Base-by-base conservation (phyloP, 2,329 filamentous ascomycete genomes). In the Mycosphaerella arachidis region DNA sequence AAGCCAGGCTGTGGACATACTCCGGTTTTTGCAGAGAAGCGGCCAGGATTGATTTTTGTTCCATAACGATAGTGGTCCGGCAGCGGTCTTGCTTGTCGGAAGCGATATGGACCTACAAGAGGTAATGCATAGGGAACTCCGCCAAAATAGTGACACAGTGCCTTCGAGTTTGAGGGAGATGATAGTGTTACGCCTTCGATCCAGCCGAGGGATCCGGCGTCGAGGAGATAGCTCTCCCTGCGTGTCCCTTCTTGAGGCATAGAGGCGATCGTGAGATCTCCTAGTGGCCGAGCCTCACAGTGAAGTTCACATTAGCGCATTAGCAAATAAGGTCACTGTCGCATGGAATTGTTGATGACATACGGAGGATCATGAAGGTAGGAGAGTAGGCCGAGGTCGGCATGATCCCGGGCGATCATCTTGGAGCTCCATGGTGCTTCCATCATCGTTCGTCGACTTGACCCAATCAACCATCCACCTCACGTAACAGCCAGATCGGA, bases 111-210 rank as follows among this genome's bases (percentile, higher is more conserved):
- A 6, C 76, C 76, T 27, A 74, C 61, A 0, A 82, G 81, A 13
- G 82, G 79, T 1, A 83, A 71, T 0, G 79, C 83, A 61, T 84
- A 85, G 0, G 82, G 82, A 0, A 85, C 70, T 6, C 81, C 81
- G 20, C 82, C 82, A 56, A 83, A 83, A 67, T 79, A 84, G 60
- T 79, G 79, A 57, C 79, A 79, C 1, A 79, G 70, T 12, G 69
- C 68, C 9, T 53, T 51, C 1, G 33, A 31, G 4, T 48, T 37
- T 9, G 68, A 61, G 24, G 59, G 52, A 10, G 67, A 62, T 10
- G 74, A 68, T 55, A 83, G 72, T 0, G 79, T 81, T 3, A 77
- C 67, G 24, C 82, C 82, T 70, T 81, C 74, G 29, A 84, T 73
- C 60, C 76, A 77, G 52, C 82, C 82, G 13, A 79, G 75, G 20